Evolutionary conservation across 2,329 filamentous ascomycete species (phyloP), one percentile per base, ranked within the genome.

Genomic region (Cercospora nicotianae): DNA sequence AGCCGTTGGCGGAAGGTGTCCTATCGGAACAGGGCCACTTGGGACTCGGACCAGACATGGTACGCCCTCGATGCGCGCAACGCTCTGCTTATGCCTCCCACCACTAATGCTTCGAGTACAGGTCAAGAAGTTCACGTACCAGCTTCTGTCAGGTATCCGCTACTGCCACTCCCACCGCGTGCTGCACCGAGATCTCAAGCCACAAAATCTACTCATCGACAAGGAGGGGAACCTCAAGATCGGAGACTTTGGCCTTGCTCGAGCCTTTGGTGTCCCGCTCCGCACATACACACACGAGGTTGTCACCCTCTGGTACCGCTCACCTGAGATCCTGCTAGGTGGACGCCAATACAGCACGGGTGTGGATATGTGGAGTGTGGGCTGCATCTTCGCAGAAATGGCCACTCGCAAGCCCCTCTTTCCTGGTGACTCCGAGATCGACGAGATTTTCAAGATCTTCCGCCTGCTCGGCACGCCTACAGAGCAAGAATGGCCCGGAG

Each of bases 311-410:
- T 97, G 93, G 93, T 97, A 97, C 79, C 90, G 94, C 70, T 87
- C 93, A 8, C 93, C 93, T 0, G 93, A 97, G 80, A 96, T 97
- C 80, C 86, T 97, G 20, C 88, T 97, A 1, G 93, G 93, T 77
- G 93, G 93, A 66, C 89, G 93, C 63, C 93, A 96, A 79, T 97
- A 97, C 82, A 95, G 92, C 13, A 97, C 93, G 13, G 93, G 93
- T 66, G 93, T 97, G 51, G 93, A 97, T 77, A 97, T 97, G 91
- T 97, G 93, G 93, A 95, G 92, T 33, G 90, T 94, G 60, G 93
- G 93, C 70, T 95, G 93, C 80, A 97, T 97, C 80, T 96, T 97
- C 79, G 93, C 94, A 9, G 93, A 97, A 81, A 97, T 97, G 94
- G 96, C 92, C 81, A 97, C 93, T 1, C 88, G 92, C 76, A 96